These are phyloP conservation scores for Asterophora parasitica DNA, from an alignment of 768 basidiomycete species.

Conservation along the genomic window DNA sequence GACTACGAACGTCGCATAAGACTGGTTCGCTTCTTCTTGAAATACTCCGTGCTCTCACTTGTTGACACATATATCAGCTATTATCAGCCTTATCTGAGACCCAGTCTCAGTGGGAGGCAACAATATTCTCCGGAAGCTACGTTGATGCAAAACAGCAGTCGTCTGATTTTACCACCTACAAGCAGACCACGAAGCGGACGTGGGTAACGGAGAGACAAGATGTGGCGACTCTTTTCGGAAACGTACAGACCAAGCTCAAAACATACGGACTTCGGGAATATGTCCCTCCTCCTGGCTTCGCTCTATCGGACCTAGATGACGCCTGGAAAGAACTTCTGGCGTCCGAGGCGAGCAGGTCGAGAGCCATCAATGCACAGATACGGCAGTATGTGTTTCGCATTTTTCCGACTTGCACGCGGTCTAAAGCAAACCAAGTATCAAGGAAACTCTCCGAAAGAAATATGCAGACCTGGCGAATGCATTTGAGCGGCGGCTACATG, in stretches of 20 bases:
- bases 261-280: constrained; percentile 89
- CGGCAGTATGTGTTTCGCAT: constrained; percentile 57
- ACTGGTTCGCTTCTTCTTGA: constrained; percentile 40
- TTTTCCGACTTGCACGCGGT: constrained; percentile 3
- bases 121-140: constrained; percentile 70
- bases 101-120: constrained; percentile 65
- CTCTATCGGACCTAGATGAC: constrained; percentile 66
- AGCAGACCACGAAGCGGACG: constrained; percentile 75
- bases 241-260: constrained; percentile 89
- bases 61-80: constrained; percentile 35
- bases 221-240: constrained; percentile 80
- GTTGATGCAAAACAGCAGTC: constrained; percentile 76
- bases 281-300: constrained; percentile 67
- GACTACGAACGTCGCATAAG: constrained; percentile 89
- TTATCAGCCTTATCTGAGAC: constrained; percentile 63
- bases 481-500: constrained; percentile 63
- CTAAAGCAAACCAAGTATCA: constrained; percentile 53
- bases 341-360: constrained; percentile 73
- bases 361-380: constrained; percentile 85
- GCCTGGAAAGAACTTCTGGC: constrained; percentile 71
- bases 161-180: constrained; percentile 70
- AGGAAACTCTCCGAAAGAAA: constrained; percentile 69
- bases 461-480: constrained; percentile 77
- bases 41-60: not conserved
- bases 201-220: constrained; percentile 93